phyloP scores from a whole-genome alignment of 139 green algal genomes.

The Bryopsis sp. region DNA sequence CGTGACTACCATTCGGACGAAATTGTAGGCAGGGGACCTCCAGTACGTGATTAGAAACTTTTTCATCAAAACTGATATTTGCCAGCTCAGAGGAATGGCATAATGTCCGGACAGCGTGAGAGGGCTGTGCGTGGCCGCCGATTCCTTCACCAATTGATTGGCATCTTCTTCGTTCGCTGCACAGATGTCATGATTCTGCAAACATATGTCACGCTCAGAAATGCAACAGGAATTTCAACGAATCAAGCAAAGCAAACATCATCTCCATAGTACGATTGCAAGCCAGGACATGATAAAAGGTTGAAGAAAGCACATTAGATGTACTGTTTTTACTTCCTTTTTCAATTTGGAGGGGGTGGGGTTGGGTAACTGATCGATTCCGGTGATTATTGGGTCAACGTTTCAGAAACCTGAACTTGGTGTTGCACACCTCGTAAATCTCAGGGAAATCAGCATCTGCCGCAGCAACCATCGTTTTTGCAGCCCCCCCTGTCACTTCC shows the following conservation, averaged over 20 bases:
- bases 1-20: constrained; percentile 20
- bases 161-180: neutral
- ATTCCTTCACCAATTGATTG: neutral
- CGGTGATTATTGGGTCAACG: too few relatives aligned
- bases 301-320: too few relatives aligned
- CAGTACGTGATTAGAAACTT: constrained; percentile 38
- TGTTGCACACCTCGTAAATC: neutral
- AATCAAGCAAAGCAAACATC: too few relatives aligned
- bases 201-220: neutral
- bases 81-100: neutral
- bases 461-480: constrained; percentile 15
- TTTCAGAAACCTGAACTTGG: too few relatives aligned
- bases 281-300: too few relatives aligned
- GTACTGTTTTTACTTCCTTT: too few relatives aligned
- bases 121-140: too few relatives aligned
- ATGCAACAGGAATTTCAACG: neutral
- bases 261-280: too few relatives aligned
- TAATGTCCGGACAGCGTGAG: neutral
- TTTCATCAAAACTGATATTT: constrained; percentile 13
- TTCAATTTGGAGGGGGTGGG: too few relatives aligned
- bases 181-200: neutral
- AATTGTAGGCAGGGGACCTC: constrained; percentile 29
- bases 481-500: constrained; percentile 36
- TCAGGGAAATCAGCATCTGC: constrained; percentile 19
- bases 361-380: too few relatives aligned